These are phyloP conservation scores for Sugiyamaella novakii DNA, from an alignment of 1,139 yeast species.

Conservation along the genomic window DNA sequence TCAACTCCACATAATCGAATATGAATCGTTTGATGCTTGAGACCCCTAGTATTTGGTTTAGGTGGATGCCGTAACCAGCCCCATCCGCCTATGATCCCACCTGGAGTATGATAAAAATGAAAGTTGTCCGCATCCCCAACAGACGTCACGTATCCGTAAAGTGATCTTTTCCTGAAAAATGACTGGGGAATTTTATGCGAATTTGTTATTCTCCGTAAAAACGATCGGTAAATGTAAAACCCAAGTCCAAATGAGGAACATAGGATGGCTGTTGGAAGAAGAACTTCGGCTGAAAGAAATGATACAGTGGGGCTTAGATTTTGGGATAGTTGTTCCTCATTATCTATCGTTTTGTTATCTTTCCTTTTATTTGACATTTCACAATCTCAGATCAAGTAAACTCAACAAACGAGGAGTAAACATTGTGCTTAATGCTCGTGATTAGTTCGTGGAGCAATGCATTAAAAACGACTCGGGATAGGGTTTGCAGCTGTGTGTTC, in stretches of 20 bases:
- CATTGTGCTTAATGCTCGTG: not conserved
- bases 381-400: slow-evolving; percentile 1
- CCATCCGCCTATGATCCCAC: slow-evolving; percentile 89
- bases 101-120: slow-evolving; percentile 90
- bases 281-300: slow-evolving; percentile 26
- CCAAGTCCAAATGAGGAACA: slow-evolving; percentile 34
- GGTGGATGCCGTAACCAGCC: slow-evolving; percentile 76
- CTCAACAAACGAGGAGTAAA: not conserved
- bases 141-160: slow-evolving; percentile 82
- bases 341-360: slow-evolving; percentile 1
- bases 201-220: slow-evolving; percentile 40
- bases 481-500: too few relatives aligned
- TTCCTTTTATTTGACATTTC: too few relatives aligned
- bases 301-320: slow-evolving; percentile 3
- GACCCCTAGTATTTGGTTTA: slow-evolving; percentile 43
- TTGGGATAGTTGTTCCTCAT: not conserved
- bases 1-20: slow-evolving; percentile 92
- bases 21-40: slow-evolving; percentile 46
- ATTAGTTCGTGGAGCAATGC: not conserved
- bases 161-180: slow-evolving; percentile 45
- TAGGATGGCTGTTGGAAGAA: slow-evolving; percentile 33
- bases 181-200: slow-evolving; percentile 37
- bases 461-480: too few relatives aligned
- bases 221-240: slow-evolving; percentile 36
- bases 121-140: slow-evolving; percentile 98